These are phyloP conservation scores for Cucurbita moschata DNA, from an alignment of 306 rosid species.

Conservation along the genomic window DNA sequence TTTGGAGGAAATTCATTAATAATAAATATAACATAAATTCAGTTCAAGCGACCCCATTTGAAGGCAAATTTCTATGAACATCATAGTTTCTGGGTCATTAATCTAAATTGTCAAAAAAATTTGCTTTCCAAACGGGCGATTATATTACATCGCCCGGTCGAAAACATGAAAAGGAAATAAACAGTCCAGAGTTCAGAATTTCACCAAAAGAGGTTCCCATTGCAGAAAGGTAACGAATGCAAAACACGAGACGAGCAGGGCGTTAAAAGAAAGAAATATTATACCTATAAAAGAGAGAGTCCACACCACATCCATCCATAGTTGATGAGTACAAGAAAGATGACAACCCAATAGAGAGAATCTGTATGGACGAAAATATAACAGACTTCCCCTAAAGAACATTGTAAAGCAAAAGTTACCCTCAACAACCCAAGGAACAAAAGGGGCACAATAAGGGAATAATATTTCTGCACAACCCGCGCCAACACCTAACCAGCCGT, in stretches of 20 bases:
- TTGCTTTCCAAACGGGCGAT: neutral
- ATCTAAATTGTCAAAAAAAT: too few species aligned
- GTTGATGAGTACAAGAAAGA: constrained; percentile 4
- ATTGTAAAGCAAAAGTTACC: constrained; percentile 10
- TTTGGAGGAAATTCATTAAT: too few species aligned
- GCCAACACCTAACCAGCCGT: constrained; percentile 33
- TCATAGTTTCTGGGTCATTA: too few species aligned
- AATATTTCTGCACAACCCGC: constrained; percentile 55
- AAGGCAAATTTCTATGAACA: neutral
- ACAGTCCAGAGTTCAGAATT: neutral
- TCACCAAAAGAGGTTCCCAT: neutral
- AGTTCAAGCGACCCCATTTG: neutral
- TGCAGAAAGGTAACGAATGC: neutral
- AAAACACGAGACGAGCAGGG: neutral
- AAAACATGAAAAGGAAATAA: neutral
- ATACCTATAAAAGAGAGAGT: neutral
- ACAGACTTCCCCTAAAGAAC: constrained; percentile 14
- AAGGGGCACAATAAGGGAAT: constrained; percentile 10
- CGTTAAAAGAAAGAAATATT: constrained; percentile 1
- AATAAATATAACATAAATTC: too few species aligned
- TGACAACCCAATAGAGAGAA: neutral
- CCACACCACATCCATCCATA: neutral
- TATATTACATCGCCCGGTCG: neutral
- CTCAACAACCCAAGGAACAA: constrained; percentile 7
- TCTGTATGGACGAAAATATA: constrained; percentile 3